phyloP scores from a whole-genome alignment of 495 filamentous ascomycete species.

The Rostrohypoxylon terebratum region DNA sequence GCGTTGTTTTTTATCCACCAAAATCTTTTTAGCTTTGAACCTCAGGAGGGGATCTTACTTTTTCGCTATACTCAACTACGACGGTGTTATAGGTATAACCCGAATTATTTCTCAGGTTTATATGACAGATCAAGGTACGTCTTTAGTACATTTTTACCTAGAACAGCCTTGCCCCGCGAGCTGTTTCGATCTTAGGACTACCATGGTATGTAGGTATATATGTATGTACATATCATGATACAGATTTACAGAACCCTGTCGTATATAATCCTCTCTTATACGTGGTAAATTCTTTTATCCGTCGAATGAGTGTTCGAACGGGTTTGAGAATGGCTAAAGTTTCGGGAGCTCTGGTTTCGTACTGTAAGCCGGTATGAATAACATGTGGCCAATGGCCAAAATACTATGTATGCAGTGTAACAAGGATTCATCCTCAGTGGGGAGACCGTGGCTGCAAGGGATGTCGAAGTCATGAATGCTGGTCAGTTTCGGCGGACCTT shows the following conservation, averaged over 20 bases:
- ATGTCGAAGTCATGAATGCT: constrained; percentile 30
- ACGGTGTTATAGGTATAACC: neutral
- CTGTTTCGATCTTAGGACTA: constrained; percentile 13
- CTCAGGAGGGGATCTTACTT: neutral
- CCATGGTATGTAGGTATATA: too few species aligned
- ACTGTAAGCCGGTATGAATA: constrained; percentile 16
- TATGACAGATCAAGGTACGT: constrained; percentile 34
- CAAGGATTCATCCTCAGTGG: constrained; percentile 48
- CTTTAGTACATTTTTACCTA: neutral
- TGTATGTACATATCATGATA: neutral
- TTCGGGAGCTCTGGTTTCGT: constrained; percentile 37
- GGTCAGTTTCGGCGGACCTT: constrained; percentile 36
- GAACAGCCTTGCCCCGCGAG: constrained; percentile 14
- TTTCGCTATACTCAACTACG: constrained; percentile 3
- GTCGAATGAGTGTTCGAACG: constrained; percentile 36
- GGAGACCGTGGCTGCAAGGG: constrained; percentile 31
- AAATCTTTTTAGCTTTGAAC: neutral
- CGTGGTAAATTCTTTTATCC: constrained; percentile 28
- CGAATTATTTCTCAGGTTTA: constrained; percentile 9
- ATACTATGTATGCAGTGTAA: constrained; percentile 47
- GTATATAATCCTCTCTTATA: constrained; percentile 41
- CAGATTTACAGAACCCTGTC: neutral
- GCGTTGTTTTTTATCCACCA: constrained; percentile 14
- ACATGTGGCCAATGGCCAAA: constrained; percentile 37
- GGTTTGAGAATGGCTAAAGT: constrained; percentile 28